Conservation (phyloP, 1,284 basidiomycete species). For the Rhodofomes roseus region DNA sequence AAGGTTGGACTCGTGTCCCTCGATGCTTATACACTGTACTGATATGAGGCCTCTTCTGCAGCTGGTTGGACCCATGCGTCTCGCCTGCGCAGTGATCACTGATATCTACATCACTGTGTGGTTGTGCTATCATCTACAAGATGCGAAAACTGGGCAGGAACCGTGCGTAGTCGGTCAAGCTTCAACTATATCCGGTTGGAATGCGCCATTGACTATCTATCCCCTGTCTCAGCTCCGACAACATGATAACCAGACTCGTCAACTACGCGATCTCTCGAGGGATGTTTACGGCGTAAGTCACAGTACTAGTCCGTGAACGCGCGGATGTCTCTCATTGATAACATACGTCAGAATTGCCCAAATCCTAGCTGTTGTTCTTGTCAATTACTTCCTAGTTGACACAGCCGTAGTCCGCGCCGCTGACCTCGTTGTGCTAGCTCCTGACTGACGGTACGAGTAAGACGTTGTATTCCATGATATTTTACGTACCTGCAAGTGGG, state of each 20-base stretch:
- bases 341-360: background rate
- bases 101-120: background rate
- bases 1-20: no score
- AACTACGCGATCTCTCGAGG: background rate
- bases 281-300: background rate
- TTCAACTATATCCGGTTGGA: background rate
- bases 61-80: background rate
- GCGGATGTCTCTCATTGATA: background rate
- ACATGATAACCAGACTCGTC: background rate
- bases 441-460: background rate
- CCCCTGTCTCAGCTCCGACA: background rate
- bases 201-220: background rate
- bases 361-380: background rate
- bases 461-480: background rate
- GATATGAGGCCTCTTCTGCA: background rate
- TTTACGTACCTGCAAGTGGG: background rate
- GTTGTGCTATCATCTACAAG: background rate
- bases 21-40: no score
- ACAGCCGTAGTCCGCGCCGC: background rate
- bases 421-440: background rate
- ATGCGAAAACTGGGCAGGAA: background rate
- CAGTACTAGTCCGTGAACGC: background rate
- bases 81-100: background rate
- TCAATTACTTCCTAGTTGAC: background rate
- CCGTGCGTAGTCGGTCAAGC: background rate